Base-by-base conservation (phyloP, 2,329 filamentous ascomycete species). In the Aurifilum marmelostoma region DNA sequence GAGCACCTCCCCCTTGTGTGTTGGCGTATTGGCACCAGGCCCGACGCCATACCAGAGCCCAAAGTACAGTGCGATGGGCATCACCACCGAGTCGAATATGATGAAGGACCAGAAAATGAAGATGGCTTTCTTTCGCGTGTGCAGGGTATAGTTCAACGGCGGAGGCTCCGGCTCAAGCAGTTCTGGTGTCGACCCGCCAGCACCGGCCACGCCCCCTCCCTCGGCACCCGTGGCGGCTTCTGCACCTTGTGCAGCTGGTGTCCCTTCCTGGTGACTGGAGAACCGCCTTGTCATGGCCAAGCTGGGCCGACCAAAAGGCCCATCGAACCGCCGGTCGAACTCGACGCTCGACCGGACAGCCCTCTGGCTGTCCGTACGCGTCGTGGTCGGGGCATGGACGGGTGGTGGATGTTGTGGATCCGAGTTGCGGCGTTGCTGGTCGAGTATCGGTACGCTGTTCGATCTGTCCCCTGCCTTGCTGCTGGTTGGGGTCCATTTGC, bases 51-150 rank as follows among this genome's bases (percentile, higher is more conserved):
- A 85, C 72, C 78, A 79, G 68, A 87, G 77, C 27, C 81, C 81
- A 71, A 86, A 87, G 78, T 84, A 87, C 5, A 87, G 76, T 1
- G 83, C 76, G 69, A 87, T 84, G 27, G 85, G 85, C 27, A 87
- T 80, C 39, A 86, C 74, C 68, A 79, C 79, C 0, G 80, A 81
- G 71, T 83, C 81, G 71, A 86, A 81, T 67, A 86, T 78, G 32
- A 86, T 75, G 67, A 87, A 81, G 52, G 79, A 79, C 41, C 79
- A 78, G 67, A 85, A 81, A 12, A 85, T 69, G 71, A 82, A 82
- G 18, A 86, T 81, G 66, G 82, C 82, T 77, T 75, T 73, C 73
- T 79, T 81, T 73, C 77, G 79, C 65, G 78, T 75, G 72, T 76
- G 72, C 54, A 79, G 69, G 39, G 75, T 77, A 73, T 80, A 81